Evolutionary conservation across 257 asterid species (phyloP), one percentile per base, ranked within the genome.

Genomic region (Thymus mandschuricus): DNA sequence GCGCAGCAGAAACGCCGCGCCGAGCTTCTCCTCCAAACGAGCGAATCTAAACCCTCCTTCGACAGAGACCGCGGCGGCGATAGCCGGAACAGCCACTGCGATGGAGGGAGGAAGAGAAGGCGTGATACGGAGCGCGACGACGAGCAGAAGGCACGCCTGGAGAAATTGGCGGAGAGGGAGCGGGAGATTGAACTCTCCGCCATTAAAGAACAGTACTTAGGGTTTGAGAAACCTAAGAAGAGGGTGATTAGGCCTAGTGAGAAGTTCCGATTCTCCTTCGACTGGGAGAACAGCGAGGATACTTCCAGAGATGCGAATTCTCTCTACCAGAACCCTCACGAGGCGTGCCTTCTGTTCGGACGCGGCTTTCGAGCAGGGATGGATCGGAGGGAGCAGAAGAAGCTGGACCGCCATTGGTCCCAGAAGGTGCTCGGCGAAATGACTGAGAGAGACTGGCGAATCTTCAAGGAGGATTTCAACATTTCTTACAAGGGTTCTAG

Each of bases 261-360:
- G 79, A 80, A 82, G 75, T 85, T 78, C 31, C 69, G 87, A 7
- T 82, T 82, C 75, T 85, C 89, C 4, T 85, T 85, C 49, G 89
- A 85, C 33, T 85, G 87, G 87, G 89, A 85, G 75, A 85, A 85
- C 69, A 78, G 87, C 1, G 90, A 85, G 81, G 90, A 85, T 73
- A 85, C 90, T 12, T 85, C 90, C 6, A 86, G 87, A 2, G 86
- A 85, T 56, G 83, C 76, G 86, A 85, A 85, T 48, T 61, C 76
- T 10, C 85, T 85, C 6, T 82, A 82, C 76, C 87, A 80, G 46
- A 82, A 82, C 76, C 87, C 87, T 43, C 88, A 82, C 46, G 87
- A 85, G 75, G 87, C 87, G 11, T 78, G 78, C 7, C 80, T 73
- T n/a, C 78, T 85, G 1, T 85, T 82, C 41, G 89, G 89, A 29